Conservation (phyloP, 2,329 filamentous ascomycete genomes). For the Ophiognomonia clavigignenti-juglandacearum region DNA sequence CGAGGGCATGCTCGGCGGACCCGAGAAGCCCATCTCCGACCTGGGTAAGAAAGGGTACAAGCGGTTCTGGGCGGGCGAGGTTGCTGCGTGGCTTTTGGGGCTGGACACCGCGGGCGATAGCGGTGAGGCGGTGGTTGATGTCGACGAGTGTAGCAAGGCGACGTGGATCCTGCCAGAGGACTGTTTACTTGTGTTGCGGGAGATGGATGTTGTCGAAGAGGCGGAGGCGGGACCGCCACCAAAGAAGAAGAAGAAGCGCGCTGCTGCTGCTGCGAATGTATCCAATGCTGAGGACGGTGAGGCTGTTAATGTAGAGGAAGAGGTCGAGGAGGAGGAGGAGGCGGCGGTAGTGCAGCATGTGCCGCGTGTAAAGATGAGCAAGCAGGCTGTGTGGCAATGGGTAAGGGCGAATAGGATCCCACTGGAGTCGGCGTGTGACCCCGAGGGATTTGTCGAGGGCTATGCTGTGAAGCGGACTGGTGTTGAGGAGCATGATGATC, state of each 20-base stretch:
- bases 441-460: slow-evolving; percentile 67
- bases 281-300: slow-evolving; percentile 21
- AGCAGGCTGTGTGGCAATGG: slow-evolving; percentile 60
- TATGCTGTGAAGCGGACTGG: slow-evolving; percentile 48
- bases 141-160: slow-evolving; percentile 66
- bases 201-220: slow-evolving; percentile 70
- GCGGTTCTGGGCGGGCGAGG: slow-evolving; percentile 80
- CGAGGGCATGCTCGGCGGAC: slow-evolving; percentile 81
- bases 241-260: slow-evolving; percentile 4
- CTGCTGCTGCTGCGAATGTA: neutral
- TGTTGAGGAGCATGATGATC: slow-evolving; percentile 28
- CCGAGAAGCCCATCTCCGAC: slow-evolving; percentile 88
- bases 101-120: slow-evolving; percentile 32
- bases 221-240: slow-evolving; percentile 43
- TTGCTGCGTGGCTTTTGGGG: slow-evolving; percentile 63
- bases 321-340: slow-evolving; percentile 26
- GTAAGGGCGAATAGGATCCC: slow-evolving; percentile 57
- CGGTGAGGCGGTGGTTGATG: slow-evolving; percentile 50
- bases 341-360: slow-evolving; percentile 28
- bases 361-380: slow-evolving; percentile 47
- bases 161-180: slow-evolving; percentile 87
- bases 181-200: slow-evolving; percentile 69
- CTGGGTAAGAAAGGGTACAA: slow-evolving; percentile 78
- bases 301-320: slow-evolving; percentile 20
- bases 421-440: slow-evolving; percentile 63